Evolutionary conservation across 768 basidiomycete genomes (phyloP), one percentile per base, ranked within the genome.

Genomic region (Plicaturopsis crispa): DNA sequence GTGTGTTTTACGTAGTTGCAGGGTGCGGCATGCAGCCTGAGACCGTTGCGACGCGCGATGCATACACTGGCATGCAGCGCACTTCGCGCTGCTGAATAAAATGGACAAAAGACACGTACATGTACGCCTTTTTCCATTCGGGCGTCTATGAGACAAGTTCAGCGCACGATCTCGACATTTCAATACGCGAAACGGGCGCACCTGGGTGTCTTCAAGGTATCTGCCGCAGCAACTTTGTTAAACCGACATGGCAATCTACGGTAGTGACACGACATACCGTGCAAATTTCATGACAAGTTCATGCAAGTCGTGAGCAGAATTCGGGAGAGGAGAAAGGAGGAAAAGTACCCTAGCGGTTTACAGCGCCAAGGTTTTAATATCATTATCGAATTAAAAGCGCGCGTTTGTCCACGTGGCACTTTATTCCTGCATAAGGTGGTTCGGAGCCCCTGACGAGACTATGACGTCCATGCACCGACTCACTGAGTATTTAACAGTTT

Each of bases 71-170:
- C n/a, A n/a, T n/a, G n/a, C n/a, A n/a, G n/a, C n/a, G n/a, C n/a
- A n/a, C n/a, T n/a, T n/a, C n/a, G n/a, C n/a, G n/a, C n/a, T n/a
- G n/a, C n/a, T n/a, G n/a, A n/a, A n/a, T n/a, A n/a, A 18, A 28
- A 23, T 24, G 19, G 30, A 48, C 20, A 20, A 18, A 16, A 14
- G 28, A 17, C n/a, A 55, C 65, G 24, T 41, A 75, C 80, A 82
- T 80, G 52, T 84, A 80, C 2, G 75, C 78, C 46, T 65, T 73
- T 46, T 77, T 76, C 80, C 80, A 88, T 58, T 87, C 85, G 2
- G 82, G 76, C 21, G 72, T 77, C 85, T 86, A 33, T 5, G 26
- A 40, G 40, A 39, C 10, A 39, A 21, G 18, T 16, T 23, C 20
- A 39, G 19, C 19, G 31, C 34, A 46, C 33, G 38, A 21, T 23